Evolutionary conservation across 2,329 filamentous ascomycete species (phyloP).

Genomic region (Alternaria consortialis): DNA sequence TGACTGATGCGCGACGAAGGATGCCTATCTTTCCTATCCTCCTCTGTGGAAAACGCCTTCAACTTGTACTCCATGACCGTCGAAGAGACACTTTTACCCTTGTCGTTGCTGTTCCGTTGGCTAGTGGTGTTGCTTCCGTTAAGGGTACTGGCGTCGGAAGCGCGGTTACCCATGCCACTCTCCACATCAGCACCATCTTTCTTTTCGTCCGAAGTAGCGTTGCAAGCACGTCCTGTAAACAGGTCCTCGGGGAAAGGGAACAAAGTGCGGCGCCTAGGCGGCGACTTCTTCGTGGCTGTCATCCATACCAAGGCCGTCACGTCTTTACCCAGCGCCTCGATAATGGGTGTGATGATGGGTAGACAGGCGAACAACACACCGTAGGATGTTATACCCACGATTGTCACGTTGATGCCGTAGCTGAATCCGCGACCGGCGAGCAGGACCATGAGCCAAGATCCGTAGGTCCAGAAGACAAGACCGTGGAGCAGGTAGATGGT

Average conservation of each 20-base stretch:
- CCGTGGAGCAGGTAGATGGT: conserved; percentile 61
- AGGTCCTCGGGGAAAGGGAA: conserved; percentile 42
- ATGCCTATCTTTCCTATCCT: background rate
- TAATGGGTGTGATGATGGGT: conserved; percentile 50
- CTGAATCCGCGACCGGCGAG: conserved; percentile 41
- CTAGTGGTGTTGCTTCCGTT: background rate
- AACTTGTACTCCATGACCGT: conserved; percentile 3
- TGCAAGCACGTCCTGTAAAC: conserved; percentile 21
- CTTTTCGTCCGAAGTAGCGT: conserved; percentile 7
- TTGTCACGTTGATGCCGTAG: conserved; percentile 48
- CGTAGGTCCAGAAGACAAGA: conserved; percentile 57
- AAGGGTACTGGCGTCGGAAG: background rate
- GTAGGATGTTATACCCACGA: conserved; percentile 51
- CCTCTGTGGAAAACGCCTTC: conserved; percentile 3
- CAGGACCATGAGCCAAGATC: conserved; percentile 49
- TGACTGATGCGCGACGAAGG: conserved; percentile 1
- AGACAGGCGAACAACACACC: conserved; percentile 42
- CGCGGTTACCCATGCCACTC: background rate
- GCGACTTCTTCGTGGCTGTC: conserved; percentile 47
- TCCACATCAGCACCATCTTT: background rate
- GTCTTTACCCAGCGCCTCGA: conserved; percentile 53
- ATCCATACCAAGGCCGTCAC: conserved; percentile 51
- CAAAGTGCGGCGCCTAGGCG: conserved; percentile 42
- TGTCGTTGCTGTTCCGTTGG: conserved; percentile 2
- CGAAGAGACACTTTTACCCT: background rate